Percentiles rank a stretch among this genome's conserved stretches.
Conservation (phyloP, 176 grass and related monocot genomes). For the maize (Zea mays) region Zm-B73-REFERENCE-NAM-5.0 NC_050096.1:280862001-280862500, state of each 20-base stretch:
- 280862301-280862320: slow-evolving; percentile 42
- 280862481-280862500: slow-evolving; percentile 62
- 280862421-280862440: slow-evolving; percentile 83
- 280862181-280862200: slow-evolving; percentile 73
- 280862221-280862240: slow-evolving; percentile 78
- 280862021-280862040: slow-evolving; percentile 73
- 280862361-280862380: slow-evolving; percentile 72
- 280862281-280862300: slow-evolving; percentile 69
- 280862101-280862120: slow-evolving; percentile 78
- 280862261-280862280: slow-evolving; percentile 97
- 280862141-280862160: slow-evolving; percentile 68
- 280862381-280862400: slow-evolving; percentile 60
- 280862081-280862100: slow-evolving; percentile 64
- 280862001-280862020: slow-evolving; percentile 67
- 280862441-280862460: slow-evolving; percentile 92
- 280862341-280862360: slow-evolving; percentile 83
- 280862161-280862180: slow-evolving; percentile 92
- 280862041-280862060: slow-evolving; percentile 91
- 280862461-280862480: slow-evolving; percentile 65
- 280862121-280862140: slow-evolving; percentile 64
- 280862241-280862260: slow-evolving; percentile 85
- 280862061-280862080: slow-evolving; percentile 61
- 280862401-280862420: slow-evolving; percentile 74
- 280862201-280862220: slow-evolving; percentile 77
- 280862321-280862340: slow-evolving; percentile 75